phyloP scores from a whole-genome alignment of 768 basidiomycete genomes.

The Leccinum ochraceum region DNA sequence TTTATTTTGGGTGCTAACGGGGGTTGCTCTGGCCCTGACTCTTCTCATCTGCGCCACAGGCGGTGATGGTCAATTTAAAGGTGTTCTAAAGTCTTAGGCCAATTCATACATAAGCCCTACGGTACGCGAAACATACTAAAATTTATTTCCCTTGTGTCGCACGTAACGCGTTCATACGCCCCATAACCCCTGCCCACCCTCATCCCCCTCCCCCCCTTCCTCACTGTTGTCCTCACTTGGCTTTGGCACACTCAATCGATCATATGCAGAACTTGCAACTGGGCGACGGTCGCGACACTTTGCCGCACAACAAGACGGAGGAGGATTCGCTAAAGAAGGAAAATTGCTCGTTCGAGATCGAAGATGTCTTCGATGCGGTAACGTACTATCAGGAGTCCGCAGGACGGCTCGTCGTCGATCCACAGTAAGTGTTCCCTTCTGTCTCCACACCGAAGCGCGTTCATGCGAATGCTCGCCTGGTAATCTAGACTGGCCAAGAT shows the following conservation, averaged over 20 bases:
- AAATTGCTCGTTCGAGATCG: neutral
- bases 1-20: neutral
- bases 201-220: too few relatives aligned
- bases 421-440: slow-evolving; percentile 42
- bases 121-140: neutral
- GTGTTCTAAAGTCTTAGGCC: neutral
- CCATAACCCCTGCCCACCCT: neutral
- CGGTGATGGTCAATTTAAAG: neutral
- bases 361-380: slow-evolving; percentile 34
- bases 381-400: slow-evolving; percentile 54
- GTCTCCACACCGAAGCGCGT: neutral
- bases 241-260: neutral
- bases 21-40: too few relatives aligned
- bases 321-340: slow-evolving; percentile 7
- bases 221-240: neutral
- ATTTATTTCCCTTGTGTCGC: neutral
- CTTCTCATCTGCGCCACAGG: neutral
- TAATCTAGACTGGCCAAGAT: slow-evolving; percentile 43
- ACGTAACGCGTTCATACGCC: neutral
- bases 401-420: slow-evolving; percentile 63
- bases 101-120: neutral
- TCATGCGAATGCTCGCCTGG: neutral
- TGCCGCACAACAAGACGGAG: neutral
- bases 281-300: neutral
- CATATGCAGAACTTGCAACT: neutral